Base-by-base conservation (phyloP, 345 rosid species). In the Eutrema yunnanense region DNA sequence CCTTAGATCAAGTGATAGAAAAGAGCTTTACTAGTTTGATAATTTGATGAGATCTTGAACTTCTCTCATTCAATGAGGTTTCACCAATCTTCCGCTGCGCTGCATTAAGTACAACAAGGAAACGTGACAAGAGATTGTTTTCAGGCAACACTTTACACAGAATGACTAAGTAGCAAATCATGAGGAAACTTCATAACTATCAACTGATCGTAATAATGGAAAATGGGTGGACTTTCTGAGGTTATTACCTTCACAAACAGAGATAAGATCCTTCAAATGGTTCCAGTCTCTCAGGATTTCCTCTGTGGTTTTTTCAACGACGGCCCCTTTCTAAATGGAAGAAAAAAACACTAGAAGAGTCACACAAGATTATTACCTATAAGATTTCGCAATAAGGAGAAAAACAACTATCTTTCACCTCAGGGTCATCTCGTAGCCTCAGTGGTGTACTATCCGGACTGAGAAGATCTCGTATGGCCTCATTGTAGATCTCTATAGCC, bases 11-110 rank as follows among this genome's bases (percentile, higher is more conserved):
- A n/a, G 57, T 66, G 55, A 59, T 29, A 69, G 50, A 68, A 32
- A 67, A 55, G 54, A 46, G 48, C 33, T 55, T 71, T 63, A 95
- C 98, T 85, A 95, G 79, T 95, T 88, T 88, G 67, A 95, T 93
- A 78, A 95, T 95, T 77, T 92, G 99, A 86, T 95, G 99, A 63
- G 99, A 95, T 81, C 99, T 86, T 61, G 99, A 95, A 85, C 99
- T 95, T 82, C 84, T 95, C 76, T 95, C 96, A 69, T 95, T 95
- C 75, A 92, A 53, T 38, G 77, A 84, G 75, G 99, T 95, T 84
- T 95, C 99, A 55, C 99, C 97, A 75, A 88, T 85, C 79, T 75
- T 87, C 77, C 99, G 86, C 63, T 95, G 99, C 33, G 96, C 99
- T 95, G 87, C 59, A 81, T 75, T 8, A 75, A 41, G 52, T 50